phyloP scores from a whole-genome alignment of 1,139 yeast genomes.

The Zygoascus meyerae region DNA sequence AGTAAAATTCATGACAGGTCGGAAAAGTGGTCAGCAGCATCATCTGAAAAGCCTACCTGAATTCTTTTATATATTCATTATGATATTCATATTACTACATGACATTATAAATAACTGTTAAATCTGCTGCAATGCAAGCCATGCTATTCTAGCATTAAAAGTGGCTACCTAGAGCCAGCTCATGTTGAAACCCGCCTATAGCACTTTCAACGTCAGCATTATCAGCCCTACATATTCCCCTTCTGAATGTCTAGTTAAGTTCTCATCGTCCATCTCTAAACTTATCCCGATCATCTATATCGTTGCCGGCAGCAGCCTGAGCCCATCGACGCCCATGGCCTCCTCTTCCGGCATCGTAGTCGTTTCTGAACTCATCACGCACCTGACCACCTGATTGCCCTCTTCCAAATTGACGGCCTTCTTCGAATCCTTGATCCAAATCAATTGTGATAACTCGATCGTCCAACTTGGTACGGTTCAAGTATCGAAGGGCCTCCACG shows the following conservation, averaged over 20 bases:
- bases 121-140: neutral
- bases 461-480: conserved; percentile 75
- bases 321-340: conserved; percentile 41
- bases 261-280: neutral
- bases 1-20: too few species aligned
- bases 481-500: conserved; percentile 70
- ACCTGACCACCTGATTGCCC: conserved; percentile 89
- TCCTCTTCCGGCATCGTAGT: conserved; percentile 53
- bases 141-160: neutral
- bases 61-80: too few species aligned
- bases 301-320: conserved; percentile 16
- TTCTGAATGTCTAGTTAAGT: neutral
- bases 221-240: too few species aligned
- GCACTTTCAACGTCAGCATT: too few species aligned
- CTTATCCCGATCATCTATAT: neutral
- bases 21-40: too few species aligned
- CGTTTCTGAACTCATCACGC: conserved; percentile 51
- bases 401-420: conserved; percentile 92
- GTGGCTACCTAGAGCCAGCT: too few species aligned
- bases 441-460: conserved; percentile 77
- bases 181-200: too few species aligned
- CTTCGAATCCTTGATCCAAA: conserved; percentile 89
- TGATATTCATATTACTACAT: neutral
- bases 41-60: too few species aligned
- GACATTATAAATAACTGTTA: neutral